These are phyloP conservation scores for Kodamaea ohmeri DNA, from an alignment of 1,139 yeast genomes.

Conservation along the genomic window DNA sequence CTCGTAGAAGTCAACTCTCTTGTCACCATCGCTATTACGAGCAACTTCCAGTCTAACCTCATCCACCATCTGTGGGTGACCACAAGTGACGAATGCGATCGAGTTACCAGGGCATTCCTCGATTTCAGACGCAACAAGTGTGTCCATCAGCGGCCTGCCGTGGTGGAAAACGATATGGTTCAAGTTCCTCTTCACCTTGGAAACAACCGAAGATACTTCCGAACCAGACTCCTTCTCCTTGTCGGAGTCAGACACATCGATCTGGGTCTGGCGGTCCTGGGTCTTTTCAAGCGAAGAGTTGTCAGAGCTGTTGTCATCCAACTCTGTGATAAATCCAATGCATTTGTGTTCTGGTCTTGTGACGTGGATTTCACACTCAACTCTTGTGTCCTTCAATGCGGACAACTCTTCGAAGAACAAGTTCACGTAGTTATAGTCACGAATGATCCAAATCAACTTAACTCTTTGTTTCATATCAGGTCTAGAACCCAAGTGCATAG, in stretches of 20 bases:
- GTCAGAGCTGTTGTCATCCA: slow-evolving; percentile 7
- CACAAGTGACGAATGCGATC: slow-evolving; percentile 49
- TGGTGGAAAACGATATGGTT: slow-evolving; percentile 26
- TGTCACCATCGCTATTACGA: slow-evolving; percentile 23
- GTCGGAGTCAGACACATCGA: slow-evolving; percentile 3
- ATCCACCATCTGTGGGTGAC: slow-evolving; percentile 54
- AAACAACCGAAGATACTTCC: slow-evolving; percentile 2
- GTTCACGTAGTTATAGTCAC: slow-evolving; percentile 40
- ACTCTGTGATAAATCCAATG: slow-evolving; percentile 11
- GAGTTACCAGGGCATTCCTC: slow-evolving; percentile 29
- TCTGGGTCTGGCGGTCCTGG: slow-evolving; percentile 2
- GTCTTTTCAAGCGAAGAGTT: background rate
- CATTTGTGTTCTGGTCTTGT: slow-evolving; percentile 33
- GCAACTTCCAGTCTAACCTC: slow-evolving; percentile 40
- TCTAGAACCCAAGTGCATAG: slow-evolving; percentile 22
- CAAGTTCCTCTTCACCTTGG: slow-evolving; percentile 12
- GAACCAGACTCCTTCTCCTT: slow-evolving; percentile 1
- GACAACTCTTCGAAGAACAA: slow-evolving; percentile 54
- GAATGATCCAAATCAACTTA: slow-evolving; percentile 51
- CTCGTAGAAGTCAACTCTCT: slow-evolving; percentile 48
- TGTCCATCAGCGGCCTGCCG: slow-evolving; percentile 34
- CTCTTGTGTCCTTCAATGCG: slow-evolving; percentile 27
- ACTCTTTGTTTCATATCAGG: slow-evolving; percentile 22
- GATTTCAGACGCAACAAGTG: slow-evolving; percentile 26
- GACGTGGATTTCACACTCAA: slow-evolving; percentile 41